These are phyloP conservation scores for Lepidium sativum DNA, from an alignment of 345 rosid species.

Conservation along the genomic window DNA sequence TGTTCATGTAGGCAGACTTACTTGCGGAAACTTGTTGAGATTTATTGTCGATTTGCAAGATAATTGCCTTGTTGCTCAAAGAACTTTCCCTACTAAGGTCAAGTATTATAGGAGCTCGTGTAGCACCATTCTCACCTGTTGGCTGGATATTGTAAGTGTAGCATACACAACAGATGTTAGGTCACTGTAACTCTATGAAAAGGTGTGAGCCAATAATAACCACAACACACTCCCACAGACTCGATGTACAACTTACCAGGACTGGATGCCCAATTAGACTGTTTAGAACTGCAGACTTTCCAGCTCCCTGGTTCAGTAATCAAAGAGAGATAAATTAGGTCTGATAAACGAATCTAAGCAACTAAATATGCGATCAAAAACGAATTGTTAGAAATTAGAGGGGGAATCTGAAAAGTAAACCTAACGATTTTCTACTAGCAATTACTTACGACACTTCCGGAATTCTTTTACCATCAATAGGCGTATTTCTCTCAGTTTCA, in stretches of 20 bases:
- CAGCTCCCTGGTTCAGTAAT: constrained; percentile 71
- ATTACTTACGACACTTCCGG: background rate
- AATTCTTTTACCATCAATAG: no score
- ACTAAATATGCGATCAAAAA: background rate
- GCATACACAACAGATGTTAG: constrained; percentile 8
- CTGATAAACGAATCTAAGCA: background rate
- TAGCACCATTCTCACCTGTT: constrained; percentile 99
- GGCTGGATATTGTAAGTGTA: constrained; percentile 47
- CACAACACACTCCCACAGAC: background rate
- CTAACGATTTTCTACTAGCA: no score
- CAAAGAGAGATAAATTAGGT: constrained; percentile 4
- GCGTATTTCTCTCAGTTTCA: background rate
- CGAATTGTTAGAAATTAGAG: background rate
- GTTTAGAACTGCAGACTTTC: constrained; percentile 89
- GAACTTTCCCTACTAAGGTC: constrained; percentile 68
- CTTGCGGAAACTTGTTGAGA: constrained; percentile 95
- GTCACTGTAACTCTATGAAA: background rate
- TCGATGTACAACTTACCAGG: constrained; percentile 47
- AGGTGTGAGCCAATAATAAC: background rate
- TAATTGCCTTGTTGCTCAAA: constrained; percentile 64
- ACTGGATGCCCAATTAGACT: constrained; percentile 96
- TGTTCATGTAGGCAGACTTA: constrained; percentile 30
- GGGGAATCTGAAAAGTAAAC: background rate
- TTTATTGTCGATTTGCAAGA: constrained; percentile 80
- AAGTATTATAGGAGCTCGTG: constrained; percentile 81